Evolutionary conservation across 176 grass and related monocot genomes (phyloP).

Genomic region (Elymus sibiricus): DNA sequence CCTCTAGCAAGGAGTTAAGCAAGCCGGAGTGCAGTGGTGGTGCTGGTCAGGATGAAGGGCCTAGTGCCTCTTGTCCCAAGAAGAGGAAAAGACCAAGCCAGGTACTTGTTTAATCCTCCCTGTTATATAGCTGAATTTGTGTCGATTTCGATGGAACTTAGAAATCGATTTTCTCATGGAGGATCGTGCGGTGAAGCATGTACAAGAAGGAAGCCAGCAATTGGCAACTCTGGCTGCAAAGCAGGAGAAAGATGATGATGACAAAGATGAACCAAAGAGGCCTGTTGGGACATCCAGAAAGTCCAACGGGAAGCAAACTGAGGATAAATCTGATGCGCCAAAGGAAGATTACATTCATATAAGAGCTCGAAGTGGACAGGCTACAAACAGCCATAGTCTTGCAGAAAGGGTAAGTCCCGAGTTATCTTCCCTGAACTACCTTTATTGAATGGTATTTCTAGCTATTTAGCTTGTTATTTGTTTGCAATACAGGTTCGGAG

Average conservation of each 20-base stretch:
- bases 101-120: slow-evolving; percentile 31
- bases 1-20: slow-evolving; percentile 16
- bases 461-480: background rate
- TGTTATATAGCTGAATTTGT: background rate
- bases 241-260: slow-evolving; percentile 25
- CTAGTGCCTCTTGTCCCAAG: slow-evolving; percentile 34
- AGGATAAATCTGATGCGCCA: slow-evolving; percentile 33
- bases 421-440: background rate
- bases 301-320: slow-evolving; percentile 38
- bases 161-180: slow-evolving; percentile 25
- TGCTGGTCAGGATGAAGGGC: slow-evolving; percentile 29
- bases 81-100: slow-evolving; percentile 59
- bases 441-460: background rate
- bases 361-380: slow-evolving; percentile 74
- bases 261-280: slow-evolving; percentile 34
- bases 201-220: slow-evolving; percentile 11
- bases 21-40: slow-evolving; percentile 34
- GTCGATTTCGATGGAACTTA: background rate
- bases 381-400: slow-evolving; percentile 86
- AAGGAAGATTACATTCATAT: slow-evolving; percentile 76
- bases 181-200: slow-evolving; percentile 36
- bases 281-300: slow-evolving; percentile 4
- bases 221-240: background rate
- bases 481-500: slow-evolving; percentile 58
- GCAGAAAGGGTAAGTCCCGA: slow-evolving; percentile 65